phyloP scores from a whole-genome alignment of 2,329 filamentous ascomycete species.

The Talaromyces amestolkiae region DNA sequence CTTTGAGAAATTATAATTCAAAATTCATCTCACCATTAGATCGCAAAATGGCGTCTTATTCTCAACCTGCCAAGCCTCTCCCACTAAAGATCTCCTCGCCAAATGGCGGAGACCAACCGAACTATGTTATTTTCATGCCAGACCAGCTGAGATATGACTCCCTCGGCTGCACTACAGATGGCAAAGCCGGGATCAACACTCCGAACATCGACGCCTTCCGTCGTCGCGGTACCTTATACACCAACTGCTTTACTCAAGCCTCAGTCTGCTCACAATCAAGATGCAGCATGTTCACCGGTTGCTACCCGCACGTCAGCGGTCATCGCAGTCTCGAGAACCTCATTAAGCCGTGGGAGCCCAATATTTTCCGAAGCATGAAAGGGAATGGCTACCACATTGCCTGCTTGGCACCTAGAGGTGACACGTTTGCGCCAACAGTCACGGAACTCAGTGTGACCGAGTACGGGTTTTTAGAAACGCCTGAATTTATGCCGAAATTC shows the following conservation, averaged over 20 bases:
- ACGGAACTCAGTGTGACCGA: slow-evolving; percentile 49
- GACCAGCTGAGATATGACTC: slow-evolving; percentile 50
- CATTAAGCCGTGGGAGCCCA: slow-evolving; percentile 51
- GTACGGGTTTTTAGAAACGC: slow-evolving; percentile 44
- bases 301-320: slow-evolving; percentile 48
- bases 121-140: slow-evolving; percentile 45
- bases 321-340: slow-evolving; percentile 49
- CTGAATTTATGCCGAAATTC: slow-evolving; percentile 31
- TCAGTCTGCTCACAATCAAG: slow-evolving; percentile 50
- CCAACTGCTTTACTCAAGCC: slow-evolving; percentile 47
- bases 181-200: neutral
- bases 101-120: slow-evolving; percentile 1
- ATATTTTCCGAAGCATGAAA: slow-evolving; percentile 46
- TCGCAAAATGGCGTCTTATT: neutral
- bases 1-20: neutral
- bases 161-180: slow-evolving; percentile 35
- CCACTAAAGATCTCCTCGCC: neutral
- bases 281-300: slow-evolving; percentile 50
- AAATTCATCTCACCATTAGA: neutral
- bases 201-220: slow-evolving; percentile 45
- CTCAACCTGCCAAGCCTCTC: neutral
- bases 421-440: slow-evolving; percentile 45
- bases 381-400: slow-evolving; percentile 50
- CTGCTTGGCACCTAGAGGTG: slow-evolving; percentile 33
- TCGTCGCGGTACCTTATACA: slow-evolving; percentile 30